phyloP scores from a whole-genome alignment of 192 early-diverging fungal genomes.

The Neocallimastix lanati region DNA sequence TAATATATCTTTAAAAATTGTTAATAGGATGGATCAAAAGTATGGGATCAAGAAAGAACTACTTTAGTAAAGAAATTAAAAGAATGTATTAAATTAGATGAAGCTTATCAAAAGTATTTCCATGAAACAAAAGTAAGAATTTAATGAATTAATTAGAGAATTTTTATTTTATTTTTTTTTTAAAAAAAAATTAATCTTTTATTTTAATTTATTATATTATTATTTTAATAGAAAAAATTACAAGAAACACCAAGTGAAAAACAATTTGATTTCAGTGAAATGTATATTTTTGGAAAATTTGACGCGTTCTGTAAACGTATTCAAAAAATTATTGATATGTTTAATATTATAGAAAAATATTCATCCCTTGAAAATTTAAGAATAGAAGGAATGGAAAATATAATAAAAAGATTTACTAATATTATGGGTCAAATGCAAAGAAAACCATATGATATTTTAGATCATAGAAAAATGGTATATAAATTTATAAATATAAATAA shows the following conservation, averaged over 20 bases:
- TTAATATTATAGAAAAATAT: conserved; percentile 46
- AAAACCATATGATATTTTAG: conserved; percentile 48
- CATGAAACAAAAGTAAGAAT: conserved; percentile 39
- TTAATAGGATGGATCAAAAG: conserved; percentile 30
- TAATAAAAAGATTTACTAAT: conserved; percentile 39
- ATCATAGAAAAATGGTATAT: conserved; percentile 46
- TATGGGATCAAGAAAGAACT: conserved; percentile 41
- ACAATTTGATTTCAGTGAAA: conserved; percentile 48
- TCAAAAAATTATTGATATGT: conserved; percentile 51
- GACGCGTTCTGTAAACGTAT: conserved; percentile 52
- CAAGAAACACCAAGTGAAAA: conserved; percentile 41
- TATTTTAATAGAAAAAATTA: conserved; percentile 16
- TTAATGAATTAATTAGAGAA: too few relatives aligned
- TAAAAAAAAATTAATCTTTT: too few relatives aligned
- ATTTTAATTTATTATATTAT: too few relatives aligned
- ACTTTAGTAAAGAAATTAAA: conserved; percentile 28
- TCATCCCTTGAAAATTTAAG: conserved; percentile 30
- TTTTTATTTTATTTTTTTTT: too few relatives aligned
- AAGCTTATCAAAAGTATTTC: conserved; percentile 41
- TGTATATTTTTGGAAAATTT: conserved; percentile 54
- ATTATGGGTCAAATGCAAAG: conserved; percentile 41
- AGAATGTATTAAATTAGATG: conserved; percentile 36
- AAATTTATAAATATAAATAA: too few relatives aligned
- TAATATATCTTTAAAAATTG: too few relatives aligned
- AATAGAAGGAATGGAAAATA: conserved; percentile 41